Evolutionary conservation across 129 eudicot genomes (phyloP), one percentile per base, ranked within the genome.

Genomic region (Silybum marianum): DNA sequence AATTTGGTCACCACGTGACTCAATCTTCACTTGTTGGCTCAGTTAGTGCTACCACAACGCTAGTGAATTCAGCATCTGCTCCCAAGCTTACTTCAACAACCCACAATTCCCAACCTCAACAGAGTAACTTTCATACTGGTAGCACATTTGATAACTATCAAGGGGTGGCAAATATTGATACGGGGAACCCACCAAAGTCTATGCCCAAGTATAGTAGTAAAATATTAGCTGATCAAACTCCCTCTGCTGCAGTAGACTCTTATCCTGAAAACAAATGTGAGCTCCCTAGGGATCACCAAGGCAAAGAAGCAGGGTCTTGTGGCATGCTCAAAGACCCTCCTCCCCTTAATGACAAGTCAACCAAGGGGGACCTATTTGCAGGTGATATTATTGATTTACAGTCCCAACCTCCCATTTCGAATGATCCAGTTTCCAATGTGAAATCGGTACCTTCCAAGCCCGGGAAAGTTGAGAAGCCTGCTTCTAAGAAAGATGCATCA

Each of bases 1-100:
- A 95, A 76, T 87, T 77, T 71, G 84, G 80, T 84, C 89, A 88
- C 51, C 91, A 90, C 26, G 82, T 90, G 84, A 91, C 98, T 51
- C 95, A 90, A 83, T 90, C 93, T 60, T 92, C 97, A 70, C 88
- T 78, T 71, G 92, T 83, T 78, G 98, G 96, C 40, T 89, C 93
- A 71, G 85, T 90, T 76, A 90, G 94, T 77, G 85, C 90, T 77
- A 90, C 97, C 54, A 92, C 98, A 40, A 91, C 99, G 11, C 80
- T 88, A 74, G 83, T 91, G 69, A 88, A 93, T 83, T 86, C 93
- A 46, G 86, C 86, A 62, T 87, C 93, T 60, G 95, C 93, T 68
- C 98, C 99, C 39, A 85, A 88, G 84, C 78, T 73, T 82, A 89
- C 81, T 83, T 95, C 99, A 70, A 92, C 97, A 34, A 89, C 97